phyloP scores from a whole-genome alignment of 2,329 filamentous ascomycete genomes.

The Phialophora verrucosa region DNA sequence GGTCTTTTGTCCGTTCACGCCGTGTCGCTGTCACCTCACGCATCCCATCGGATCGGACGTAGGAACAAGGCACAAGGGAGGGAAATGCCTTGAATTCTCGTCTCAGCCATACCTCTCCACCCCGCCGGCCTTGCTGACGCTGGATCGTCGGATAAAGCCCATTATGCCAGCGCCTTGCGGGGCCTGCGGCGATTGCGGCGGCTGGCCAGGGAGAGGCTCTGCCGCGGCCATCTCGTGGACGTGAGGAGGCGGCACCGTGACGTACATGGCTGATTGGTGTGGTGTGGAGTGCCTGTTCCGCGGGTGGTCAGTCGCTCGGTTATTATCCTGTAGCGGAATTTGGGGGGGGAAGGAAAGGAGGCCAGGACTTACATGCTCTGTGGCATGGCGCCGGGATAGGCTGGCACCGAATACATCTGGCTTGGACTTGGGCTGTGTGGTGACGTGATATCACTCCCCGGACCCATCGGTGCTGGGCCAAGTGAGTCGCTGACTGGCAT shows the following conservation, averaged over 20 bases:
- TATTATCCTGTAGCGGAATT: neutral
- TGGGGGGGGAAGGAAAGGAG: neutral
- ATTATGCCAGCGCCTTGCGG: conserved; percentile 16
- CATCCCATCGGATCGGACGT: neutral
- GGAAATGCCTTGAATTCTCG: neutral
- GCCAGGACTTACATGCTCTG: conserved; percentile 22
- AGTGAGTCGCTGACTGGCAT: conserved; percentile 24
- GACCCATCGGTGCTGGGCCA: conserved; percentile 6
- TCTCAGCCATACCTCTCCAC: conserved; percentile 34
- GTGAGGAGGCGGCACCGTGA: conserved; percentile 6
- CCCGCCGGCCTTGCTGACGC: conserved; percentile 21
- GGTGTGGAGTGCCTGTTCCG: conserved; percentile 14
- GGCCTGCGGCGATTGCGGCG: neutral
- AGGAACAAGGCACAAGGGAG: neutral
- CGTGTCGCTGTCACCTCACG: too few species aligned
- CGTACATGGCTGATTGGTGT: conserved; percentile 19
- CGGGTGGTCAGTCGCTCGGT: neutral
- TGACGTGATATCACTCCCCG: conserved; percentile 9
- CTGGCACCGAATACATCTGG: conserved; percentile 24
- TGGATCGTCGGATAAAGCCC: conserved; percentile 28
- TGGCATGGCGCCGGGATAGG: conserved; percentile 17
- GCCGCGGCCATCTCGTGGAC: conserved; percentile 28
- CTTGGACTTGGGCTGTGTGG: conserved; percentile 25
- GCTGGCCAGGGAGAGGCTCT: conserved; percentile 7
- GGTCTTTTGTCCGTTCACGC: neutral